Base-by-base conservation (phyloP, 2,329 filamentous ascomycete species). In the Mycogone perniciosa region DNA sequence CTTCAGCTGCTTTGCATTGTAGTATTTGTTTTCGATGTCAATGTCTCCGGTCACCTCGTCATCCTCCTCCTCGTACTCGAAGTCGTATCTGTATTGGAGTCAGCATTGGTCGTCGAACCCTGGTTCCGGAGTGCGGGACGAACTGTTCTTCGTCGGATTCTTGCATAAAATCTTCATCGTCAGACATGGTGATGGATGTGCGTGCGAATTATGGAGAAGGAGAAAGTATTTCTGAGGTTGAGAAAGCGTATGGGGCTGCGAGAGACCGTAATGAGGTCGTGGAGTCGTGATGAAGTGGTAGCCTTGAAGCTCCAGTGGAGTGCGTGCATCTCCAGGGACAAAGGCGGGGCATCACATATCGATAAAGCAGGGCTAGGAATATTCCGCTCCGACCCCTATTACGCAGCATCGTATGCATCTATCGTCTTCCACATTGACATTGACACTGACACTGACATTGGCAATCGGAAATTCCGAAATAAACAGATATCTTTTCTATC, bases 11-110 rank as follows among this genome's bases (percentile, higher is more conserved):
- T 99, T 99, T 40, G 93, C 93, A 71, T 96, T 97, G 79, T 97
- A 99, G 76, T 99, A 99, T 73, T 96, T 96, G 76, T 99, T 99
- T 69, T 99, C 93, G 67, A 97, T 95, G 59, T 92, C 90, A 61
- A 96, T 88, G 67, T 96, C 89, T 52, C 85, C 90, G 31, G 81
- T 83, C 52, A 96, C 86, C 40, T 95, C 88, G 44, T 93, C 90
- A 51, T 96, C 89, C 58, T 90, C 89, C 53, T 85, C 93, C 67
- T 96, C 92, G 70, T 96, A 97, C 65, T 97, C 92, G 67, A 97
- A 97, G 71, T 97, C 93, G 66, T 96, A 96, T 82, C 71, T 74
- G 48, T 7, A 10, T 4, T 27, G 11, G 13, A n/a, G 31, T 57
- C 44, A 60, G 58, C 51, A 38, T 9, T 26, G 37, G 50, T 20